Conservation (phyloP, 352 stramenopile species). For the Phytopythium boreale region DNA sequence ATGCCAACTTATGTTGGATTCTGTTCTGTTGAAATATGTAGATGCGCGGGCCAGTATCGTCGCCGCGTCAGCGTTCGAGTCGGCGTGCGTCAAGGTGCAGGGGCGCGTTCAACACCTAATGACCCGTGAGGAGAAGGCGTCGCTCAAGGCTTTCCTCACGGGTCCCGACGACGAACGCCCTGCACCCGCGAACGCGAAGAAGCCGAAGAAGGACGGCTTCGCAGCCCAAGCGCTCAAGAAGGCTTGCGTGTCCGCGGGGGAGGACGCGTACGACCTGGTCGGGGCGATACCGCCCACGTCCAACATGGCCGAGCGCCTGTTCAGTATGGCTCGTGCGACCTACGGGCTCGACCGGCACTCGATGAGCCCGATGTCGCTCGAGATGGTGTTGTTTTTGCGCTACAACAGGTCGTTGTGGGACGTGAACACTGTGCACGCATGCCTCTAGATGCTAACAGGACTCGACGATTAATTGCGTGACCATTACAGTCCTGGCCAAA, state of each 20-base stretch:
- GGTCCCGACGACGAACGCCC: background rate
- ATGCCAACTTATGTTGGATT: too few species aligned
- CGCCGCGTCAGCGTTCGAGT: background rate
- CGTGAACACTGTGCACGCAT: too few species aligned
- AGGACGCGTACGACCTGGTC: background rate
- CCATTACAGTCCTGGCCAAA: too few species aligned
- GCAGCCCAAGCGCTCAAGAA: background rate
- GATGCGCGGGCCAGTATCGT: background rate
- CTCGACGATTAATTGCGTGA: too few species aligned
- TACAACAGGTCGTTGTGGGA: too few species aligned
- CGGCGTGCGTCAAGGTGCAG: background rate
- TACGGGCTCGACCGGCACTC: too few species aligned
- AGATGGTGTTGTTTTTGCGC: too few species aligned
- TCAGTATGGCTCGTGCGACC: background rate
- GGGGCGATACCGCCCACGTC: background rate
- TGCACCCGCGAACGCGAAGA: too few species aligned
- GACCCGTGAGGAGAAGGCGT: background rate
- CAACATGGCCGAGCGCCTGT: background rate
- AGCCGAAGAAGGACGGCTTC: too few species aligned
- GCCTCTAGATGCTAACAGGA: too few species aligned
- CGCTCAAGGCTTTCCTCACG: background rate
- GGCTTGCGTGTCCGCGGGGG: too few species aligned
- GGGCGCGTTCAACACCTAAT: background rate
- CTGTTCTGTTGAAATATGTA: background rate
- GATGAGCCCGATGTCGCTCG: too few species aligned